Evolutionary conservation across 805 yeast genomes (phyloP), one percentile per base, ranked within the genome.

Genomic region (Wickerhamiella allomyrinae): DNA sequence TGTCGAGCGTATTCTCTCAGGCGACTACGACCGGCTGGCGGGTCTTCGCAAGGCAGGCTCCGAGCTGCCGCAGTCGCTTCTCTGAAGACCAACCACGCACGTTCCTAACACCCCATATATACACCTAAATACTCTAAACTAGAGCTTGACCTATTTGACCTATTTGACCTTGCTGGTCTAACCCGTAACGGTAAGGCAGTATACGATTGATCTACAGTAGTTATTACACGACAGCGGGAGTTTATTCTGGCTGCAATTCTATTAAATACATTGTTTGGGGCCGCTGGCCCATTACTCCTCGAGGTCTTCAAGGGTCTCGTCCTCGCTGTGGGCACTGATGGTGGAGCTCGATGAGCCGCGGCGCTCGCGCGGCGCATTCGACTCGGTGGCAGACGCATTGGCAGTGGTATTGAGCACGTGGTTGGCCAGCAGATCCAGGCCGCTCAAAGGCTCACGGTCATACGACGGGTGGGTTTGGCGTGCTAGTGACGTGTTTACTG

Each of bases 1-100:
- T 47, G 77, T 84, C 50, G 89, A 85, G 52, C 71, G 91, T 59
- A 80, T 83, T 51, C 69, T 83, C 56, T 73, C 77, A 45, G 94
- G 94, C 46, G 91, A 84, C 58, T 83, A 84, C 63, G 94, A 83
- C 62, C 76, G 57, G 51, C 57, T 61, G 33, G 62, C 63, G 29
- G 62, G 63, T 22, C 50, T 60, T 38, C 54, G 59, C 47, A 59
- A 58, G 55, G 60, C 58, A 22, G 60, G 59, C 33, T 24, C 50
- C 11, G 61, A 57, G 39, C 42, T 58, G 51, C 65, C 65, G n/a
- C 29, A 58, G 19, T 46, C 58, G n/a, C 49, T 60, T 46, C 49
- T 59, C 21, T 59, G 51, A 46, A n/a, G n/a, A n/a, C n/a, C n/a
- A n/a, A n/a, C n/a, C n/a, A n/a, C n/a, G n/a, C n/a, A n/a, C n/a